These are phyloP conservation scores for Dendrobium officinale DNA, from an alignment of 106 monocot species.

Conservation along the genomic window DNA sequence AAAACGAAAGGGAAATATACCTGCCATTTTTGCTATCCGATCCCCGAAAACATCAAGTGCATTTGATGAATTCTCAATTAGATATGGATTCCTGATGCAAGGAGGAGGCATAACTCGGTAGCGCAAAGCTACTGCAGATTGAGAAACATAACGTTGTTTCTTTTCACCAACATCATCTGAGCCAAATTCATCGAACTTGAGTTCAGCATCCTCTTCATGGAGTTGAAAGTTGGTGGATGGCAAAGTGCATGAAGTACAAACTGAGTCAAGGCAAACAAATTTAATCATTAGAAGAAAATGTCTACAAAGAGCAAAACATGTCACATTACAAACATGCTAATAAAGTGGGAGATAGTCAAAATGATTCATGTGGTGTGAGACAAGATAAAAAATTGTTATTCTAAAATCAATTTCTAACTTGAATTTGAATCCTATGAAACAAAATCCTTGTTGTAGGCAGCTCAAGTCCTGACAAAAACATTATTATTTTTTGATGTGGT, in stretches of 20 bases:
- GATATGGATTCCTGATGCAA: constrained; percentile 91
- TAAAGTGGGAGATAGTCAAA: not conserved
- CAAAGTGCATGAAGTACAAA: constrained; percentile 11
- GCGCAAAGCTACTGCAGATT: constrained; percentile 82
- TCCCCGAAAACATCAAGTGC: constrained; percentile 52
- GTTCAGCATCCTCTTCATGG: constrained; percentile 19
- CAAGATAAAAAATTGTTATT: not conserved
- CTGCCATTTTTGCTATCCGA: constrained; percentile 49
- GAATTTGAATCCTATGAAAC: not conserved
- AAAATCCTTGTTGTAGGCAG: too few relatives aligned
- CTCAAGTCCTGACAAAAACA: not conserved
- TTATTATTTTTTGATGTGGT: too few relatives aligned
- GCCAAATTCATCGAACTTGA: constrained; percentile 21
- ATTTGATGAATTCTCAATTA: constrained; percentile 23
- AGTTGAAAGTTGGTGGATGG: constrained; percentile 15
- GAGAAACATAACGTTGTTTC: constrained; percentile 63
- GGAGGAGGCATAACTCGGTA: constrained; percentile 89
- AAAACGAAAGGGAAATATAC: constrained; percentile 21
- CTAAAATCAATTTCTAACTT: not conserved
- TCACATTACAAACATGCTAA: not conserved
- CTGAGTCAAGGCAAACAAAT: constrained; percentile 18
- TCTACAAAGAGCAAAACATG: not conserved
- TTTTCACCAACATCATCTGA: constrained; percentile 25
- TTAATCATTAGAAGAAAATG: not conserved
- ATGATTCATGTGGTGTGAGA: not conserved